These are phyloP conservation scores for Boletus vinaceobasis DNA, from an alignment of 768 basidiomycete genomes.

Conservation along the genomic window DNA sequence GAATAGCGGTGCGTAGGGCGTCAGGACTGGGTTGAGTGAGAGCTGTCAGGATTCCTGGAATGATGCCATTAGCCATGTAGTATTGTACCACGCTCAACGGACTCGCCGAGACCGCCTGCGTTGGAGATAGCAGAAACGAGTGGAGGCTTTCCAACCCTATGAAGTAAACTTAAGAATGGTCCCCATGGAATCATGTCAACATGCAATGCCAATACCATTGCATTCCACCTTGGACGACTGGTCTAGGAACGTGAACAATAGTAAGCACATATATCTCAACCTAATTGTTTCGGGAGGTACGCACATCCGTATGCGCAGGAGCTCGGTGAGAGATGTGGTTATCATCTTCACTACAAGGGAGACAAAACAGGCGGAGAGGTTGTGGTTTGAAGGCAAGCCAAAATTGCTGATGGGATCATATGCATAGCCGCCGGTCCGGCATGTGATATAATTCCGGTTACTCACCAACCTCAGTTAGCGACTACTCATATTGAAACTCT, in stretches of 20 bases:
- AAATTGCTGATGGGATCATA: too few species aligned
- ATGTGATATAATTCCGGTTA: not conserved
- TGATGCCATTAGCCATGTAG: not conserved
- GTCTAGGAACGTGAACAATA: conserved; percentile 39
- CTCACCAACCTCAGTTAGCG: too few species aligned
- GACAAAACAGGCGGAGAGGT: not conserved
- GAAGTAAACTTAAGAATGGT: not conserved
- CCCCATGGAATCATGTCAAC: not conserved
- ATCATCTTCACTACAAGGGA: conserved; percentile 31
- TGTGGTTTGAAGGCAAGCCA: not conserved
- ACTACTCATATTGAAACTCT: too few species aligned
- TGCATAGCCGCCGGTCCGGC: not conserved
- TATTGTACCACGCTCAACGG: not conserved
- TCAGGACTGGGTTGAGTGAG: conserved; percentile 85
- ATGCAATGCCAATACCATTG: conserved; percentile 57
- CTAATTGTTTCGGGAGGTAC: conserved; percentile 21
- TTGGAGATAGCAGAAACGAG: conserved; percentile 78
- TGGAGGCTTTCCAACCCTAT: conserved; percentile 74
- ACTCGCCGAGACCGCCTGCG: conserved; percentile 73
- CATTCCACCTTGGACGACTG: conserved; percentile 87
- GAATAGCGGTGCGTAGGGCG: conserved; percentile 74
- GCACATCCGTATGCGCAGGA: conserved; percentile 65
- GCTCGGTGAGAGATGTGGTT: conserved; percentile 56
- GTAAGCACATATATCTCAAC: not conserved
- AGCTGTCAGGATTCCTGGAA: conserved; percentile 74